phyloP scores from a whole-genome alignment of 2,329 filamentous ascomycete genomes.

The Fusarium oligoseptatum region DNA sequence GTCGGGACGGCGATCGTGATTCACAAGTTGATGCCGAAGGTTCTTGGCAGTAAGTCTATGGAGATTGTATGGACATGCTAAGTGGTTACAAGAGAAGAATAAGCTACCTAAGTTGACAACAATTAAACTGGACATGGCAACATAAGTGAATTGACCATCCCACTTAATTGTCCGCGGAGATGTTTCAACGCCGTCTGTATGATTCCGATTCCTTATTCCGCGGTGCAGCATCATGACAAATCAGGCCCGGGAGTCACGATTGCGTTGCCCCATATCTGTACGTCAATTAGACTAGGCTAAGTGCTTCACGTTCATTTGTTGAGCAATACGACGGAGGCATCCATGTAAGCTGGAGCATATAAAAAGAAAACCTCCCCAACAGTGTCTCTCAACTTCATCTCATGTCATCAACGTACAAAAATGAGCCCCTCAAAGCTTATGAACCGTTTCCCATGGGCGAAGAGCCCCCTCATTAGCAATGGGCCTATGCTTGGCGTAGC shows the following conservation, averaged over 20 bases:
- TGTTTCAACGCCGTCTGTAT: neutral
- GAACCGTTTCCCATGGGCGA: constrained; percentile 49
- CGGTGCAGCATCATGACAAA: constrained; percentile 27
- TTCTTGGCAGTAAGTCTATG: constrained; percentile 70
- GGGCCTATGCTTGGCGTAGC: constrained; percentile 54
- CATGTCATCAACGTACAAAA: neutral
- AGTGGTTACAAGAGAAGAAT: neutral
- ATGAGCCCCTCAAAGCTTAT: constrained; percentile 47
- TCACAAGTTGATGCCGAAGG: constrained; percentile 69
- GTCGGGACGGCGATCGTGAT: constrained; percentile 64
- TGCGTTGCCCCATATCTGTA: neutral
- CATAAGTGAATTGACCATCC: neutral
- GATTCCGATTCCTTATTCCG: neutral
- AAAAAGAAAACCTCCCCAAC: neutral
- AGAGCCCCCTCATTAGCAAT: constrained; percentile 51
- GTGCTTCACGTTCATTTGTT: neutral
- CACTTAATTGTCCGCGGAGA: neutral
- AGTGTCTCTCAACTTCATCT: neutral
- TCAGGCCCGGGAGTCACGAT: constrained; percentile 1
- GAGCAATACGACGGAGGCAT: neutral
- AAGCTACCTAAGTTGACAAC: neutral
- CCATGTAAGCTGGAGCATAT: constrained; percentile 3
- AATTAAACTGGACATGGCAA: neutral
- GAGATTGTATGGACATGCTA: constrained; percentile 50
- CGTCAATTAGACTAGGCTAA: neutral